These are phyloP conservation scores for Sorghum bicolor DNA, from an alignment of 176 grass and related monocot species.

Conservation along the genomic window DNA sequence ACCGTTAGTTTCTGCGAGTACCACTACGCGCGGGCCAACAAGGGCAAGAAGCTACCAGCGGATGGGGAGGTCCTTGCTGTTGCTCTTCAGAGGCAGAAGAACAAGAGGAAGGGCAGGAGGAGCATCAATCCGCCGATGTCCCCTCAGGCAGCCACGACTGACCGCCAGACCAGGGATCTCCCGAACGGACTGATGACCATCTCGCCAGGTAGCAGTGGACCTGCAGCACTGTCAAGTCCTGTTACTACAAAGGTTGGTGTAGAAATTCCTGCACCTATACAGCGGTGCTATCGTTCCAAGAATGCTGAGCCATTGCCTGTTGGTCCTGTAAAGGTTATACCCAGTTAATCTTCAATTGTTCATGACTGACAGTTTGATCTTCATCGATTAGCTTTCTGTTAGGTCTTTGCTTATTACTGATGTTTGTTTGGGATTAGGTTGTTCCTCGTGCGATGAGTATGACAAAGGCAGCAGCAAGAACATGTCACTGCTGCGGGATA, in stretches of 20 bases:
- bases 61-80: conserved; percentile 54
- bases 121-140: conserved; percentile 21
- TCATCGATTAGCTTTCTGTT: conserved; percentile 15
- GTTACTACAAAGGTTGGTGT: conserved; percentile 70
- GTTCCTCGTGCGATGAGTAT: conserved; percentile 60
- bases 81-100: conserved; percentile 42
- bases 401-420: neutral
- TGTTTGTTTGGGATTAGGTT: conserved; percentile 35
- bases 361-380: conserved; percentile 20
- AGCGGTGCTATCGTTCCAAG: conserved; percentile 84
- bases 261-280: conserved; percentile 38
- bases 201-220: conserved; percentile 51
- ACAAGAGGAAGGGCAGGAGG: conserved; percentile 45
- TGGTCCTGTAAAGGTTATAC: conserved; percentile 69
- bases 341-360: conserved; percentile 29
- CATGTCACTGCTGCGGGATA: conserved; percentile 68
- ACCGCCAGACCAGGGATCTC: conserved; percentile 62
- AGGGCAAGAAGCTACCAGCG: conserved; percentile 51
- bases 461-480: conserved; percentile 40
- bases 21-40: conserved; percentile 59
- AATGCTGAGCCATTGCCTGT: conserved; percentile 80
- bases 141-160: conserved; percentile 23
- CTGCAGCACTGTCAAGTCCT: conserved; percentile 6
- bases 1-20: conserved; percentile 84
- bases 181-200: conserved; percentile 98